Conservation (phyloP, 208 protist genomes). For the Sergeia podlipaevii region DNA sequence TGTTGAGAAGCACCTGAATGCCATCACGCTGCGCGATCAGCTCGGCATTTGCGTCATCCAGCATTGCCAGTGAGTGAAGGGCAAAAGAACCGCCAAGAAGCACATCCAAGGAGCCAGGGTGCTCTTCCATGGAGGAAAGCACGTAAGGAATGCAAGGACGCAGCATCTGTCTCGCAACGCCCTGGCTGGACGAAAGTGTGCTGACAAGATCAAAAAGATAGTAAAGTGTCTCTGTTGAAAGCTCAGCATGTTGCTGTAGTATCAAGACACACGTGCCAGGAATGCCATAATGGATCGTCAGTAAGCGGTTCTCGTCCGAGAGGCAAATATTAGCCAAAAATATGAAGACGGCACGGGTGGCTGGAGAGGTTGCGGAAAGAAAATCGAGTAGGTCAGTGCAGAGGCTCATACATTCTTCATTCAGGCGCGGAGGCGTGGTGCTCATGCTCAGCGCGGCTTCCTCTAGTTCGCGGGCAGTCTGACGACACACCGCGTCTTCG, state of each 20-base stretch:
- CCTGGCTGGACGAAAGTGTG: constrained; percentile 56
- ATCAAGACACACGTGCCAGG: constrained; percentile 54
- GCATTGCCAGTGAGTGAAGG: constrained; percentile 59
- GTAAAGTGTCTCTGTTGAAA: constrained; percentile 54
- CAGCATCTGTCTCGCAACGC: constrained; percentile 28
- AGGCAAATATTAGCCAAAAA: constrained; percentile 64
- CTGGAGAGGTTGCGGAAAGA: constrained; percentile 13
- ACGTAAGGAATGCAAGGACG: constrained; percentile 72
- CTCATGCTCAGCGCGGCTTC: constrained; percentile 20
- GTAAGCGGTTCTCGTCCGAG: constrained; percentile 50
- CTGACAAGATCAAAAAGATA: constrained; percentile 68
- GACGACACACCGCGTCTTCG: neutral
- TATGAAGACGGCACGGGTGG: constrained; percentile 29
- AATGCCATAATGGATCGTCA: constrained; percentile 50
- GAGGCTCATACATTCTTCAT: constrained; percentile 39
- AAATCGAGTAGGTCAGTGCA: constrained; percentile 57
- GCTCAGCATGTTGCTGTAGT: constrained; percentile 32
- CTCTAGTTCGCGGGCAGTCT: constrained; percentile 31
- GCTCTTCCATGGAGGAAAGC: constrained; percentile 34
- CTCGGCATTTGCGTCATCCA: constrained; percentile 54
- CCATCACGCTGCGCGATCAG: constrained; percentile 54
- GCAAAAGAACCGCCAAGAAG: constrained; percentile 52
- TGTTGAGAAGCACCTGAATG: constrained; percentile 55
- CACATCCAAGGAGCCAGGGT: constrained; percentile 46
- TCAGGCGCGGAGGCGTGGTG: constrained; percentile 28